Percentiles rank a stretch among this genome's conserved stretches.
Conservation (phyloP, 1,284 basidiomycete species). For the Entoloma clypeatum region DNA sequence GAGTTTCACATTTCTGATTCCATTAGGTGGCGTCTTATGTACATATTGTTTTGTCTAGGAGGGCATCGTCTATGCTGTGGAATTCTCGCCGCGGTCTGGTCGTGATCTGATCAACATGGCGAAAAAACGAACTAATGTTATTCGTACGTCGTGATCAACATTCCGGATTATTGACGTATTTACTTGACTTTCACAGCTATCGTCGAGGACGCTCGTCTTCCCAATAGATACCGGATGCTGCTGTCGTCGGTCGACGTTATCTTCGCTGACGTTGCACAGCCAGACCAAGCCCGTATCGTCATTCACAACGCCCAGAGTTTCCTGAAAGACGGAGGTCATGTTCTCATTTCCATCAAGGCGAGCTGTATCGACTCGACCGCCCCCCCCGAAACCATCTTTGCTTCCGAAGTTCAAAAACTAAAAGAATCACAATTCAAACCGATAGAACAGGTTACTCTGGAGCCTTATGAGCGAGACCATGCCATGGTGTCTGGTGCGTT, state of each 20-base stretch:
- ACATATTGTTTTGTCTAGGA: constrained; percentile 49
- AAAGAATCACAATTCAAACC: constrained; percentile 86
- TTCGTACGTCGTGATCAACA: constrained; percentile 60
- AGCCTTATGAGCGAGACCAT: constrained; percentile 81
- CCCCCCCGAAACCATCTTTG: constrained; percentile 88
- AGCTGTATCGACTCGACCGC: constrained; percentile 98
- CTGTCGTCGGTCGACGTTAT: constrained; percentile 92
- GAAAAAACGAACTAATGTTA: constrained; percentile 99
- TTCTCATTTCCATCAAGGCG: constrained; percentile 98
- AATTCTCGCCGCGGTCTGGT: constrained; percentile 95
- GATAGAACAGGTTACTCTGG: constrained; percentile 88
- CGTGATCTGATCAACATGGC: constrained; percentile 99
- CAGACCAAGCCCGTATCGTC: constrained; percentile 97
- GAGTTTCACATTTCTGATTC: constrained; percentile 30
- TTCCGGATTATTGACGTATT: background rate
- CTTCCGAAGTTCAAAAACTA: constrained; percentile 84
- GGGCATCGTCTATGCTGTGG: constrained; percentile 96
- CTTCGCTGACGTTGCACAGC: constrained; percentile 98
- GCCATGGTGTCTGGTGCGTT: constrained; percentile 71
- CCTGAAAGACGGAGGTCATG: constrained; percentile 92
- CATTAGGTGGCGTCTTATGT: constrained; percentile 8
- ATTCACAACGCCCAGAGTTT: constrained; percentile 93
- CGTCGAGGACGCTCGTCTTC: constrained; percentile 94
- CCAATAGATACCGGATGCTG: constrained; percentile 95
- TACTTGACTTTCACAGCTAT: constrained; percentile 61